Evolutionary conservation across 495 filamentous ascomycete genomes (phyloP).

Genomic region (Hypomontagnella monticulosa): DNA sequence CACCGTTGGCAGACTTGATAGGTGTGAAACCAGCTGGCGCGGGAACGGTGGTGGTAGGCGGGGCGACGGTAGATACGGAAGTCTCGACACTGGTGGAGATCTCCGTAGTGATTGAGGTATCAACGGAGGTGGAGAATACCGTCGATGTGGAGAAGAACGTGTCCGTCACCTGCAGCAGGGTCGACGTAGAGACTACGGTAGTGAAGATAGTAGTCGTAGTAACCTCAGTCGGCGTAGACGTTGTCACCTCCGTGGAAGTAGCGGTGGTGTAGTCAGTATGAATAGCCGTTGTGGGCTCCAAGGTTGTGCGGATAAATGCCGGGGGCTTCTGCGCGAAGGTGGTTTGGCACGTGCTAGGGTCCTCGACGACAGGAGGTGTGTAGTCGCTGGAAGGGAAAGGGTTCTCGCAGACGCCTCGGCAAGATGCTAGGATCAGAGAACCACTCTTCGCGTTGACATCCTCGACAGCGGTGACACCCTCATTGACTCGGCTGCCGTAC

Average conservation of each 20-base stretch:
- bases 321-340: slow-evolving; percentile 22
- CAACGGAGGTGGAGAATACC: slow-evolving; percentile 12
- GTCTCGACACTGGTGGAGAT: background rate
- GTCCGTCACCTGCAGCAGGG: slow-evolving; percentile 13
- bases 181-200: slow-evolving; percentile 1
- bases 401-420: slow-evolving; percentile 12
- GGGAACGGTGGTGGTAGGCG: background rate
- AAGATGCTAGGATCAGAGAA: slow-evolving; percentile 21
- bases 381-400: slow-evolving; percentile 2
- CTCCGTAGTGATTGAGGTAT: background rate
- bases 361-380: slow-evolving; percentile 9
- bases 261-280: background rate
- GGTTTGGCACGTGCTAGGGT: slow-evolving; percentile 18
- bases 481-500: slow-evolving; percentile 15
- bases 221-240: slow-evolving; percentile 4
- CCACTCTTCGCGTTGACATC: slow-evolving; percentile 12
- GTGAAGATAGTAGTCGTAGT: slow-evolving; percentile 24
- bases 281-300: slow-evolving; percentile 2
- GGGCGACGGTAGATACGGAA: background rate
- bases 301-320: slow-evolving; percentile 9
- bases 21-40: slow-evolving; percentile 16
- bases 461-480: slow-evolving; percentile 8
- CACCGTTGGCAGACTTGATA: slow-evolving; percentile 17
- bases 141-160: slow-evolving; percentile 16
- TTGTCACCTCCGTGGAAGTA: slow-evolving; percentile 13